Evolutionary conservation across 768 basidiomycete species (phyloP).

Genomic region (Xanthoconium stramineum): DNA sequence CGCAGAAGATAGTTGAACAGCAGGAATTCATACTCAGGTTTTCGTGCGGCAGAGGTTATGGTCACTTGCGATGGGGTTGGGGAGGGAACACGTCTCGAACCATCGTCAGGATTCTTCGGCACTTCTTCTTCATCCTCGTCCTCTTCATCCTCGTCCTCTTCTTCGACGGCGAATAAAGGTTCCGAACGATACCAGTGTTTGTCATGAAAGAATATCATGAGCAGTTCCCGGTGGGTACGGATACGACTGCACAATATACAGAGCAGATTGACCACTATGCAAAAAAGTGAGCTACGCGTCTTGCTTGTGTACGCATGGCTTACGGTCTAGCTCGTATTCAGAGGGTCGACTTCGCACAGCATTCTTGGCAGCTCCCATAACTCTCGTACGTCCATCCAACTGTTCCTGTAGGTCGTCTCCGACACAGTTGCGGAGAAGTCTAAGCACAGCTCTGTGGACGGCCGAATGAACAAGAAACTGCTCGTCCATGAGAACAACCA

Average conservation of each 20-base stretch:
- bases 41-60: conserved; percentile 53
- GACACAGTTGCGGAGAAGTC: conserved; percentile 81
- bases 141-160: conserved; percentile 65
- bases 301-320: conserved; percentile 29
- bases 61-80: conserved; percentile 62
- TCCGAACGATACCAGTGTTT: conserved; percentile 83
- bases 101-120: conserved; percentile 2
- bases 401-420: conserved; percentile 92
- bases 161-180: conserved; percentile 70
- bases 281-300: conserved; percentile 4
- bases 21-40: conserved; percentile 91
- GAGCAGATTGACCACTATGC: conserved; percentile 81
- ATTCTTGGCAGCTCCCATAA: conserved; percentile 83
- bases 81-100: conserved; percentile 39
- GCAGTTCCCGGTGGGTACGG: conserved; percentile 79
- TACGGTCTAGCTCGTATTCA: conserved; percentile 86
- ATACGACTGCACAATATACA: conserved; percentile 93
- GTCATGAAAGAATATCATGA: conserved; percentile 98
- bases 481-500: conserved; percentile 89
- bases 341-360: conserved; percentile 68
- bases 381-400: conserved; percentile 68
- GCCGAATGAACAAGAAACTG: conserved; percentile 91
- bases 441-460: conserved; percentile 83
- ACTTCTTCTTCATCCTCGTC: conserved; percentile 39
- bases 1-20: conserved; percentile 94